A percentile compares a stretch with the other conserved stretches of the same genome.
Evolutionary conservation across 2,329 filamentous ascomycete species (phyloP).

Genomic region (Apiospora phragmitis): DNA sequence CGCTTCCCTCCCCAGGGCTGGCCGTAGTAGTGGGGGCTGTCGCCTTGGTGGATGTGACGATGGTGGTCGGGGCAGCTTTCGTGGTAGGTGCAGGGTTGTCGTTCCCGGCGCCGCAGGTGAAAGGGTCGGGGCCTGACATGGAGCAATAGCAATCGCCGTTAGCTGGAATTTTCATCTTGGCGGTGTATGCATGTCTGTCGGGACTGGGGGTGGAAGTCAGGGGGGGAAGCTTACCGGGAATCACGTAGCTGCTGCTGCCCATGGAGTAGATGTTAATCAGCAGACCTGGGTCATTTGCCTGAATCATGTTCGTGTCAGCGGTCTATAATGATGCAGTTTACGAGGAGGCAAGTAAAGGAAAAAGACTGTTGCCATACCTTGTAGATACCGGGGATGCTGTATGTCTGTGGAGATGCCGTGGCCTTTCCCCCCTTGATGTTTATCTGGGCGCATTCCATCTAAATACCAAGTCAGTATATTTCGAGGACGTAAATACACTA

Average conservation of each 20-base stretch:
- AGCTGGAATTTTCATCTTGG: neutral
- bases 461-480: neutral
- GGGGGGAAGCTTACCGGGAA: slow-evolving; percentile 30
- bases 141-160: neutral
- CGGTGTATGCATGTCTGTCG: neutral
- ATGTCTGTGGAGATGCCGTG: slow-evolving; percentile 30
- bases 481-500: too few relatives aligned
- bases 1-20: slow-evolving; percentile 15
- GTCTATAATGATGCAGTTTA: too few relatives aligned
- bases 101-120: slow-evolving; percentile 12
- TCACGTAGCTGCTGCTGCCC: slow-evolving; percentile 31
- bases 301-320: neutral
- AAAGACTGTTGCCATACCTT: slow-evolving; percentile 25
- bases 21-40: slow-evolving; percentile 18
- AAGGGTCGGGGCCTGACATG: slow-evolving; percentile 12
- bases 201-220: neutral
- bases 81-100: neutral
- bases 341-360: neutral
- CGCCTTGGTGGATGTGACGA: slow-evolving; percentile 19
- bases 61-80: slow-evolving; percentile 4
- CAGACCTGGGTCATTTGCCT: slow-evolving; percentile 36
- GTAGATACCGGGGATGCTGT: slow-evolving; percentile 39
- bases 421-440: slow-evolving; percentile 35
- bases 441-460: slow-evolving; percentile 40
- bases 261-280: slow-evolving; percentile 38